phyloP scores from a whole-genome alignment of 129 eudicot species.

The Centrapalus pauciflorus region DNA sequence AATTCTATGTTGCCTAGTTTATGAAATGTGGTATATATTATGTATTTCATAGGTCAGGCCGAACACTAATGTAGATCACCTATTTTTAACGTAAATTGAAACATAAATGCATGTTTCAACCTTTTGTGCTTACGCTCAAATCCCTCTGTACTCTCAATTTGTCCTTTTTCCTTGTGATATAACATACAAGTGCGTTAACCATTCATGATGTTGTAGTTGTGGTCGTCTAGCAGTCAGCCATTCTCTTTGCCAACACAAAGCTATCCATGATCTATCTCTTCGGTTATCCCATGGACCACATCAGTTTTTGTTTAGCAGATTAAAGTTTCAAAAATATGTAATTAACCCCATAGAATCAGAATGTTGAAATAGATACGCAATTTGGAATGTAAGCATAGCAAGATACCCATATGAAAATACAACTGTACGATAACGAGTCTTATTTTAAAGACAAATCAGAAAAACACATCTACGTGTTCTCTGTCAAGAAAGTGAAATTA shows the following conservation, averaged over 20 bases:
- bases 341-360: not conserved
- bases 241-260: constrained; percentile 83
- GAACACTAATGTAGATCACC: too few species aligned
- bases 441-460: not conserved
- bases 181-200: constrained; percentile 85
- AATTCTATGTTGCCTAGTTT: too few species aligned
- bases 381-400: not conserved
- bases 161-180: constrained; percentile 79
- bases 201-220: constrained; percentile 90
- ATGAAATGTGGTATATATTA: too few species aligned
- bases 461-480: not conserved
- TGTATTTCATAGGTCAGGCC: too few species aligned
- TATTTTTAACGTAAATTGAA: too few species aligned
- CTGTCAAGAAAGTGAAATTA: not conserved
- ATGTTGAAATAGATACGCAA: too few species aligned
- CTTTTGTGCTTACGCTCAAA: constrained; percentile 58
- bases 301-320: not conserved
- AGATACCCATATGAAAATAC: not conserved
- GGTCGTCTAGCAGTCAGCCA: constrained; percentile 70
- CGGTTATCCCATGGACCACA: not conserved
- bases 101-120: too few species aligned
- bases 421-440: not conserved
- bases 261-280: constrained; percentile 46
- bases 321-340: not conserved
- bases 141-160: constrained; percentile 78